Base-by-base conservation (phyloP, 2,329 filamentous ascomycete species). In the Cladosporium sp. region DNA sequence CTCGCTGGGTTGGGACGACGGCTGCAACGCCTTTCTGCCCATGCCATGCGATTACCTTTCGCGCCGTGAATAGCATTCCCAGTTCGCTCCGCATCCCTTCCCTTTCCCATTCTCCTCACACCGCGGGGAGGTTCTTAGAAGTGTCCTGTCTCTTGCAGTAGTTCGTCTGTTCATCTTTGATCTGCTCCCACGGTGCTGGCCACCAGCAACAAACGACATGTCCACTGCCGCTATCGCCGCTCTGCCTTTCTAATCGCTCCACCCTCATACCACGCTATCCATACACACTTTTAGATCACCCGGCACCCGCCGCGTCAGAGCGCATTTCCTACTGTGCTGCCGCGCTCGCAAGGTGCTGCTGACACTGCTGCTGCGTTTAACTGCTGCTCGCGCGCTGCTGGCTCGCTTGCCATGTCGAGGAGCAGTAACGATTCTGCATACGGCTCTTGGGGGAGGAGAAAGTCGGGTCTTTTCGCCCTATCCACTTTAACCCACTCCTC, bases 381-480 rank as follows among this genome's bases (percentile, higher is more conserved):
- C n/a, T 21, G 53, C 53, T 34, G 53, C 30, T 36, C 14, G 53
- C 53, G 53, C 53, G 16, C 49, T n/a, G 18, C 25, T n/a, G 14
- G 26, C 26, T 18, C 49, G 49, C 25, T 28, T n/a, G 63, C 48
- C 48, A 71, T 71, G 70, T 72, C 71, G 32, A 62, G 72, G 54
- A 69, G 70, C 64, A 72, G 69, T 67, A 71, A 74, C 66, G 72
- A 75, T 28, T 67, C 67, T 51, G 60, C 58, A 23, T 58, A 58
- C 26, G 58, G 62, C 68, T 73, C 70, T 23, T 74, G 70, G 69
- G 67, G 67, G 46, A 71, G 72, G 65, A 69, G 75, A 58, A 72
- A 70, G 67, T 75, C 61, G 18, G 70, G 72, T 62, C 66, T 77
- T n/a, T 76, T 77, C 65, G 68, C 67, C 48, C 71, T 77, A 16